These are phyloP conservation scores for Suhomyces maxii DNA, from an alignment of 1,139 yeast species.

Conservation along the genomic window DNA sequence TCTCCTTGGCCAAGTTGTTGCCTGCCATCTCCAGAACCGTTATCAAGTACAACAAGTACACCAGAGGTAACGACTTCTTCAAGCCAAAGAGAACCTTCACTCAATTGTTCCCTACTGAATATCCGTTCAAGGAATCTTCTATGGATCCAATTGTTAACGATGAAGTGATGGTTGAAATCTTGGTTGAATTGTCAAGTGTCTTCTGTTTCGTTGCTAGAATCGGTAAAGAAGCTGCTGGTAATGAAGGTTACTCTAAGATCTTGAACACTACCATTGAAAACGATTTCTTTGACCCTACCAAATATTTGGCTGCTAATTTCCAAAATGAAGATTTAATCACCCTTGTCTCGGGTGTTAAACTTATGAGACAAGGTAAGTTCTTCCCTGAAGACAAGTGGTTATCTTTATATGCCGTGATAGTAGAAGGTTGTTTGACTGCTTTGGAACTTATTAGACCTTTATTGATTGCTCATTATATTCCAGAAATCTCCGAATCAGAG, in stretches of 20 bases:
- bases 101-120: slow-evolving; percentile 62
- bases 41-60: slow-evolving; percentile 52
- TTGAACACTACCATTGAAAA: slow-evolving; percentile 26
- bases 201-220: slow-evolving; percentile 58
- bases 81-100: slow-evolving; percentile 65
- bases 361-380: slow-evolving; percentile 57
- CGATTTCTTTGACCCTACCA: slow-evolving; percentile 36
- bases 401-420: slow-evolving; percentile 61
- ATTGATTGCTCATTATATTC: slow-evolving; percentile 55
- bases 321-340: slow-evolving; percentile 47
- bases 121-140: slow-evolving; percentile 66
- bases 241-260: slow-evolving; percentile 40
- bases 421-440: slow-evolving; percentile 59
- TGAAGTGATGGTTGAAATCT: slow-evolving; percentile 67
- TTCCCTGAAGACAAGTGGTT: slow-evolving; percentile 72
- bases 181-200: slow-evolving; percentile 66
- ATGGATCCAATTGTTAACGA: slow-evolving; percentile 76
- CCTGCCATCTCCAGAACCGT: slow-evolving; percentile 55
- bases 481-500: slow-evolving; percentile 50
- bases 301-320: slow-evolving; percentile 36
- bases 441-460: slow-evolving; percentile 60
- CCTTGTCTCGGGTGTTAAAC: slow-evolving; percentile 54
- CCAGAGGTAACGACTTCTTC: slow-evolving; percentile 52
- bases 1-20: slow-evolving; percentile 50
- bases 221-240: slow-evolving; percentile 48